Evolutionary conservation across 305 asterid genomes (phyloP), one percentile per base, ranked within the genome.

Genomic region (Fraxinus xanthoxyloides): DNA sequence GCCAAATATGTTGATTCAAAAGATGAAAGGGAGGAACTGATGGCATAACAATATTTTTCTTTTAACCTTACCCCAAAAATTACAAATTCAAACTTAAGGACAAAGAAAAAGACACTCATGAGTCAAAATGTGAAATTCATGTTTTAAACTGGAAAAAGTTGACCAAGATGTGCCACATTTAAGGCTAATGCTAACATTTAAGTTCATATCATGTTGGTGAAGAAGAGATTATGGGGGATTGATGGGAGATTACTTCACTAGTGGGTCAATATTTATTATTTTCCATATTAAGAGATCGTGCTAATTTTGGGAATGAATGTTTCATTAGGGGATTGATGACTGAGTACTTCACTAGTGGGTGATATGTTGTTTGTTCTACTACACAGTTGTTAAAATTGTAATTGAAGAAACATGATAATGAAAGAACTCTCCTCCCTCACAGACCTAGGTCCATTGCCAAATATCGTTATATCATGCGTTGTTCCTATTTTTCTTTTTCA

Each of bases 151-250:
- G 77, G 69, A 76, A 75, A 61, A 79, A 85, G 63, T 35, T 74
- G 80, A 35, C 32, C 28, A 30, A 19, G 79, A 69, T 77, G 35
- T 48, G 56, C 40, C 28, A 32, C 40, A 65, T 72, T 46, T 73
- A 83, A 23, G 35, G 56, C 72, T 78, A 74, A 75, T 72, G 19
- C 70, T 19, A n/a, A 82, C 43, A 82, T 19, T 69, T 35, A 24
- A 67, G 46, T 38, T 77, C 43, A 72, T 35, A 23, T 59, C 24
- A 24, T 61, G 72, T 61, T 23, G 32, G 72, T 61, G 32, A 17
- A 61, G 72, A 61, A 23, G 31, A 61, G 32, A 24, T 9, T 63
- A 3, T 24, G 34, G 72, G 70, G 31, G 72, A 63, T 63, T 23
- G 31, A 63, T 26, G 6, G 31, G 72, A 9, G 72, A 63, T 63